These are phyloP conservation scores for Glaciozyma antarctica DNA, from an alignment of 768 basidiomycete genomes.

Conservation along the genomic window DNA sequence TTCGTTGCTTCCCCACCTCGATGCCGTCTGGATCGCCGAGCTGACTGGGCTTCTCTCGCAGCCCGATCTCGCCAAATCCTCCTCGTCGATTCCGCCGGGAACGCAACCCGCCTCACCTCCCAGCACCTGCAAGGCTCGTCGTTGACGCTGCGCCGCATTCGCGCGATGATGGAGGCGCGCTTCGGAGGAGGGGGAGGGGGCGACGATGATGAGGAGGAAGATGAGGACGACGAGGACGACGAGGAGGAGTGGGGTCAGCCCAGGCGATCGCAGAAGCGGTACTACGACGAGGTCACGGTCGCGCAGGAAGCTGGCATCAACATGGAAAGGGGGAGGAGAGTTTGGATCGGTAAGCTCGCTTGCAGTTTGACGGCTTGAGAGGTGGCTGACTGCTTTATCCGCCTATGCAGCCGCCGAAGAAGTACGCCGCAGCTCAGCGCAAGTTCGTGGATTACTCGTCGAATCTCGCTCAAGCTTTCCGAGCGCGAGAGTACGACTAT, in stretches of 20 bases:
- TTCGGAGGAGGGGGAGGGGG: slow-evolving; percentile 3
- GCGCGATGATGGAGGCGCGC: slow-evolving; percentile 13
- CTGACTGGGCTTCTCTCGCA: background rate
- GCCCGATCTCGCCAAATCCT: slow-evolving; percentile 2
- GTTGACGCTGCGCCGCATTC: slow-evolving; percentile 10
- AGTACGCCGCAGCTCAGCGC: background rate
- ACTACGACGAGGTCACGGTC: slow-evolving; percentile 12
- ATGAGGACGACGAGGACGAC: slow-evolving; percentile 20
- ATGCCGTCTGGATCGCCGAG: background rate
- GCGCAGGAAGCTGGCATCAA: slow-evolving; percentile 47
- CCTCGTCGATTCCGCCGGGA: slow-evolving; percentile 6
- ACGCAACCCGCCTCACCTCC: background rate
- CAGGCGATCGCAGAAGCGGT: slow-evolving; percentile 16
- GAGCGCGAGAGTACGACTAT: slow-evolving; percentile 14
- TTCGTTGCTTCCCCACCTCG: background rate
- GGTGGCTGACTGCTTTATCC: background rate
- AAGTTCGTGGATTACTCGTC: slow-evolving; percentile 6
- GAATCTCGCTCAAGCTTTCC: slow-evolving; percentile 12
- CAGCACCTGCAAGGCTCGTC: slow-evolving; percentile 10
- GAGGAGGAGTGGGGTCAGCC: slow-evolving; percentile 4
- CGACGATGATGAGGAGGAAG: slow-evolving; percentile 13
- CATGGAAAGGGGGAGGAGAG: slow-evolving; percentile 63
- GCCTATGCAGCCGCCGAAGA: background rate
- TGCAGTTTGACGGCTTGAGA: background rate
- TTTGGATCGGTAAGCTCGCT: slow-evolving; percentile 55